phyloP scores from a whole-genome alignment of 2,329 filamentous ascomycete species.

The Cladosporium sp. region DNA sequence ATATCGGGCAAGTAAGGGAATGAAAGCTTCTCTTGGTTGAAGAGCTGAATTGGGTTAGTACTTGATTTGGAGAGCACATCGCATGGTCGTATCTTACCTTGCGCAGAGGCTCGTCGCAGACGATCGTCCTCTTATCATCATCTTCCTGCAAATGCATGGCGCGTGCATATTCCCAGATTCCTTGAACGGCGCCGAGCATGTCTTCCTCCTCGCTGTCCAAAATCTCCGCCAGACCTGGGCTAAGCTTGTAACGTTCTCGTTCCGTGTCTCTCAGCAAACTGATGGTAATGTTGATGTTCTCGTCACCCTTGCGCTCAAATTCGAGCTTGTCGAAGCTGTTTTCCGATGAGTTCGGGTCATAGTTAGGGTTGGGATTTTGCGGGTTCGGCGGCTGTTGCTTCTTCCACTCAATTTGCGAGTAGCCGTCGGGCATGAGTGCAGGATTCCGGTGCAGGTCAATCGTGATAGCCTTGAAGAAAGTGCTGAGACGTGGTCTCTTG shows the following conservation, averaged over 20 bases:
- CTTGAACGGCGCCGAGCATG: constrained; percentile 80
- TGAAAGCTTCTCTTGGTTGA: constrained; percentile 67
- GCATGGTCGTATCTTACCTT: constrained; percentile 51
- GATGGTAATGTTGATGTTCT: constrained; percentile 86
- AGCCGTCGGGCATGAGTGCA: constrained; percentile 62
- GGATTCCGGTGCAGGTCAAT: constrained; percentile 54
- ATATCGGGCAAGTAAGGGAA: constrained; percentile 83
- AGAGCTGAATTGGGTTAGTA: constrained; percentile 50
- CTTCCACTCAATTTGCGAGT: constrained; percentile 74
- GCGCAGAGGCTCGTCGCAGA: constrained; percentile 78
- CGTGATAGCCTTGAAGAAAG: constrained; percentile 76
- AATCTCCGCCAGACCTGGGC: constrained; percentile 72
- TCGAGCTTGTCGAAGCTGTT: constrained; percentile 85
- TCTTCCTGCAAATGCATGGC: constrained; percentile 83
- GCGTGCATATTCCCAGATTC: constrained; percentile 92
- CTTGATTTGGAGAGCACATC: constrained; percentile 1
- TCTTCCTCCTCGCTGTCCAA: constrained; percentile 84
- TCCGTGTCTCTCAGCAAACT: constrained; percentile 79
- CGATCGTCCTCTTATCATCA: constrained; percentile 88
- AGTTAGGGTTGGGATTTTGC: constrained; percentile 39
- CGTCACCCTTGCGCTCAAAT: constrained; percentile 87
- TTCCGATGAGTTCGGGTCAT: constrained; percentile 53
- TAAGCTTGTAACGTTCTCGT: constrained; percentile 78
- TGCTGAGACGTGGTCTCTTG: constrained; percentile 57
- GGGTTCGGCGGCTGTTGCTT: constrained; percentile 56